Conservation (phyloP, 495 filamentous ascomycete species). For the Tuber melanosporum region DNA sequence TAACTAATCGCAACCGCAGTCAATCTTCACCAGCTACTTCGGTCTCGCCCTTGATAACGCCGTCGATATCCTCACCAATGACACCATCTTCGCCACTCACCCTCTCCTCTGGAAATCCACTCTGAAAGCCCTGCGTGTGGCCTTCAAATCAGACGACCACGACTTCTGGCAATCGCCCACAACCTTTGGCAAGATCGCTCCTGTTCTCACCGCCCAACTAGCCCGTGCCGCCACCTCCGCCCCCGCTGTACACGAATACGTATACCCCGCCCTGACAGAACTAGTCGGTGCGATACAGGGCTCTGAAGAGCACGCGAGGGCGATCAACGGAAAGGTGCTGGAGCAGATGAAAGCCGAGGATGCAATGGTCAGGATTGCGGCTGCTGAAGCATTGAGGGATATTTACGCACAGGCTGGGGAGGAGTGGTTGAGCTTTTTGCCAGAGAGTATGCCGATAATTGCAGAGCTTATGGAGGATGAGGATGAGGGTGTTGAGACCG, state of each 20-base stretch:
- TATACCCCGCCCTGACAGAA: conserved; percentile 55
- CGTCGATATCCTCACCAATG: conserved; percentile 54
- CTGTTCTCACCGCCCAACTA: conserved; percentile 64
- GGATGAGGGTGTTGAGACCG: conserved; percentile 81
- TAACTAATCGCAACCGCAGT: conserved; percentile 45
- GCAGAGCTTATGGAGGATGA: conserved; percentile 94
- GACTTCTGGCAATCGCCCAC: conserved; percentile 88
- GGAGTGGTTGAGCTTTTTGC: conserved; percentile 82
- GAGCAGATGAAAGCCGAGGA: conserved; percentile 66
- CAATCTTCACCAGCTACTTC: conserved; percentile 85
- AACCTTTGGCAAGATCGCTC: conserved; percentile 66
- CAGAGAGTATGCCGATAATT: conserved; percentile 91
- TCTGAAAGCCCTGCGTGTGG: conserved; percentile 60
- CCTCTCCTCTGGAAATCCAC: conserved; percentile 43
- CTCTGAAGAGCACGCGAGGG: conserved; percentile 80
- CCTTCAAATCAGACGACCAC: conserved; percentile 68
- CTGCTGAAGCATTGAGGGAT: conserved; percentile 67
- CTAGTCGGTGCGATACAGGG: conserved; percentile 67
- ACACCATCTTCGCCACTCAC: conserved; percentile 1
- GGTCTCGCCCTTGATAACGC: conserved; percentile 73
- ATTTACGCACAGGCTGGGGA: conserved; percentile 75
- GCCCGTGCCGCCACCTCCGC: conserved; percentile 48
- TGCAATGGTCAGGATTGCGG: conserved; percentile 62
- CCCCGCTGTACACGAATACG: conserved; percentile 38
- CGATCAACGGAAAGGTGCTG: conserved; percentile 68